Evolutionary conservation across 129 eudicot genomes (phyloP).

Genomic region (Apium graveolens): DNA sequence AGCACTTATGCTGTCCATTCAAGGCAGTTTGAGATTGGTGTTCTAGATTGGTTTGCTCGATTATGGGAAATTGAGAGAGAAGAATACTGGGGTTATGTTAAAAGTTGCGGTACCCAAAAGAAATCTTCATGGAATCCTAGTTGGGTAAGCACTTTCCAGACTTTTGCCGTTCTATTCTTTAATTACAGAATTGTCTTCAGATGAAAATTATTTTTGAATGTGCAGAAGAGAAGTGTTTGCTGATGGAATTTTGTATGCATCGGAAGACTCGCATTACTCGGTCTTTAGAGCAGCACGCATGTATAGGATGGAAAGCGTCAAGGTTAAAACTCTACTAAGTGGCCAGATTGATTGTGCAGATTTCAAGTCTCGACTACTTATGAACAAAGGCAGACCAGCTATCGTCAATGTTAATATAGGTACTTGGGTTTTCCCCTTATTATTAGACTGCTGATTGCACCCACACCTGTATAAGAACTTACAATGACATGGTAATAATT

Average conservation of each 20-base stretch:
- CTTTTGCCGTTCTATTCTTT: too few species aligned
- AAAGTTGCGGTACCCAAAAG: conserved; percentile 95
- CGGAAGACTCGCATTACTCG: conserved; percentile 82
- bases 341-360: conserved; percentile 91
- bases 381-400: conserved; percentile 83
- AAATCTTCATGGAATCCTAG: conserved; percentile 93
- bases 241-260: conserved; percentile 84
- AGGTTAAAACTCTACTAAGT: conserved; percentile 60
- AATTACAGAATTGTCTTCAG: too few species aligned
- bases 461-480: neutral
- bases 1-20: conserved; percentile 99
- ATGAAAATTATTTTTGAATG: too few species aligned
- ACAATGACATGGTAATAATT: neutral
- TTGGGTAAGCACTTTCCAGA: conserved; percentile 51
- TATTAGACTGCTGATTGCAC: neutral
- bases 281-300: conserved; percentile 96
- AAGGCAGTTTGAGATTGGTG: conserved; percentile 82
- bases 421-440: conserved; percentile 15
- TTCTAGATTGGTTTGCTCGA: conserved; percentile 94
- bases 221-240: conserved; percentile 96
- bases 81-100: conserved; percentile 95
- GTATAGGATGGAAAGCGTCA: conserved; percentile 90
- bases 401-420: conserved; percentile 90
- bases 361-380: conserved; percentile 55
- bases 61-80: conserved; percentile 83